These are phyloP conservation scores for Coniochaeta sp. DNA, from an alignment of 2,329 filamentous ascomycete genomes.

Conservation along the genomic window DNA sequence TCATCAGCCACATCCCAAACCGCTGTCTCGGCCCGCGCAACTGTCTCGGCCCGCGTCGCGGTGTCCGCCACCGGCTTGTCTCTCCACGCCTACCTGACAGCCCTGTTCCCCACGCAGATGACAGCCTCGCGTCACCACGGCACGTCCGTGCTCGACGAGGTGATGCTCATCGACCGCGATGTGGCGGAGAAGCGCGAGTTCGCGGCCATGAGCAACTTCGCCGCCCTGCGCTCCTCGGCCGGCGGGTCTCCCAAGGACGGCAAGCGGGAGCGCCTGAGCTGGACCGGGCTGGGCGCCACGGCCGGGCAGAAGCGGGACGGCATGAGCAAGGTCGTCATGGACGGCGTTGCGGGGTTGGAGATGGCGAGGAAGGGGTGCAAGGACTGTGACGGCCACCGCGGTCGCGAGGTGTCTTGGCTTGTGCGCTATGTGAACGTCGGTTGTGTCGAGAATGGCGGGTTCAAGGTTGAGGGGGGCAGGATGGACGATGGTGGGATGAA, in stretches of 20 bases:
- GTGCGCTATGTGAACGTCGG: slow-evolving; percentile 14
- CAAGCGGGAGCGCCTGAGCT: slow-evolving; percentile 25
- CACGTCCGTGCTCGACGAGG: slow-evolving; percentile 22
- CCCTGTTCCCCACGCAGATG: slow-evolving; percentile 25
- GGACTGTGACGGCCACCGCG: slow-evolving; percentile 22
- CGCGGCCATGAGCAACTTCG: slow-evolving; percentile 27
- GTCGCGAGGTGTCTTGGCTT: slow-evolving; percentile 24
- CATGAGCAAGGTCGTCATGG: slow-evolving; percentile 18
- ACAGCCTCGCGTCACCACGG: slow-evolving; percentile 10
- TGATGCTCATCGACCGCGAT: slow-evolving; percentile 30
- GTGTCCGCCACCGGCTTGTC: slow-evolving; percentile 7
- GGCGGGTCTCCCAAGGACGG: slow-evolving; percentile 12
- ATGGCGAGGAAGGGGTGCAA: slow-evolving; percentile 24
- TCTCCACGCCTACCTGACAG: slow-evolving; percentile 28
- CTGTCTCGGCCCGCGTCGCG: background rate
- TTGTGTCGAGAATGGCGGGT: background rate
- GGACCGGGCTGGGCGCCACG: slow-evolving; percentile 30
- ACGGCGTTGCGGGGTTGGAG: slow-evolving; percentile 26
- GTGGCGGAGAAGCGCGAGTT: slow-evolving; percentile 33
- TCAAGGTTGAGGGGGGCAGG: background rate
- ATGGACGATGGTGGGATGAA: background rate
- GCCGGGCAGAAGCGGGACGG: slow-evolving; percentile 13
- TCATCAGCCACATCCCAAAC: background rate
- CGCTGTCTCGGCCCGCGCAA: slow-evolving; percentile 6
- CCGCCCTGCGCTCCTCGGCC: slow-evolving; percentile 11